These are phyloP conservation scores for Malassezia vespertilionis DNA, from an alignment of 1,284 basidiomycete genomes.

Conservation along the genomic window DNA sequence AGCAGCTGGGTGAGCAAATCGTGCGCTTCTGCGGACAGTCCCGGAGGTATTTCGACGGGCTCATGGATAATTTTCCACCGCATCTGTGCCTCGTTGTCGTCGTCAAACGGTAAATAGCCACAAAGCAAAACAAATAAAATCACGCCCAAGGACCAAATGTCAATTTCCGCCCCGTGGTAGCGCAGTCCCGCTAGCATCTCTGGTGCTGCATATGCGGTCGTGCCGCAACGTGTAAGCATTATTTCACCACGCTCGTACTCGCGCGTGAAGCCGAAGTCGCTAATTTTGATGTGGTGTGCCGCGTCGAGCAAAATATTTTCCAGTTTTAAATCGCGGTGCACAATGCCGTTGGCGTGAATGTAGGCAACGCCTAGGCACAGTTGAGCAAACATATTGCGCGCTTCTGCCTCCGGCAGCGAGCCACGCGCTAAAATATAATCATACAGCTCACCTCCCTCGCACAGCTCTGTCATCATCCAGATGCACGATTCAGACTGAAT, in stretches of 20 bases:
- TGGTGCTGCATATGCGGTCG: slow-evolving; percentile 84
- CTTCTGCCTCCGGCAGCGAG: slow-evolving; percentile 42
- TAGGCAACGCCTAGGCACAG: slow-evolving; percentile 49
- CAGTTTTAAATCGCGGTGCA: slow-evolving; percentile 54
- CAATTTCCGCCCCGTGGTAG: slow-evolving; percentile 87
- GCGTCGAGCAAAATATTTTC: slow-evolving; percentile 50
- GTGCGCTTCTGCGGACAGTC: slow-evolving; percentile 73
- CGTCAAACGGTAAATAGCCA: slow-evolving; percentile 89
- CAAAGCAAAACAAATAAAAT: slow-evolving; percentile 89
- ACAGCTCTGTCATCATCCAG: slow-evolving; percentile 95
- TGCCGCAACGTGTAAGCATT: slow-evolving; percentile 93
- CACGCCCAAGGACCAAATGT: slow-evolving; percentile 91
- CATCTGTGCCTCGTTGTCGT: slow-evolving; percentile 86
- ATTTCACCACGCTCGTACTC: slow-evolving; percentile 74
- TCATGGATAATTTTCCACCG: slow-evolving; percentile 72
- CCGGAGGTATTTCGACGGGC: slow-evolving; percentile 70
- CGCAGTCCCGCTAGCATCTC: slow-evolving; percentile 84
- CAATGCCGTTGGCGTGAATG: slow-evolving; percentile 49
- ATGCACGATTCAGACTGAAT: slow-evolving; percentile 88
- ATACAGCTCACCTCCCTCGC: slow-evolving; percentile 64
- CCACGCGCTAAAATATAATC: slow-evolving; percentile 50
- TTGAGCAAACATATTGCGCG: slow-evolving; percentile 48
- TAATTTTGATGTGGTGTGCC: slow-evolving; percentile 54
- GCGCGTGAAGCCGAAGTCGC: slow-evolving; percentile 91
- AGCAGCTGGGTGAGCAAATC: slow-evolving; percentile 69